A percentile compares a stretch with the other conserved stretches of the same genome.
phyloP scores from a whole-genome alignment of 2,329 filamentous ascomycete genomes.

The Talaromyces sp. region DNA sequence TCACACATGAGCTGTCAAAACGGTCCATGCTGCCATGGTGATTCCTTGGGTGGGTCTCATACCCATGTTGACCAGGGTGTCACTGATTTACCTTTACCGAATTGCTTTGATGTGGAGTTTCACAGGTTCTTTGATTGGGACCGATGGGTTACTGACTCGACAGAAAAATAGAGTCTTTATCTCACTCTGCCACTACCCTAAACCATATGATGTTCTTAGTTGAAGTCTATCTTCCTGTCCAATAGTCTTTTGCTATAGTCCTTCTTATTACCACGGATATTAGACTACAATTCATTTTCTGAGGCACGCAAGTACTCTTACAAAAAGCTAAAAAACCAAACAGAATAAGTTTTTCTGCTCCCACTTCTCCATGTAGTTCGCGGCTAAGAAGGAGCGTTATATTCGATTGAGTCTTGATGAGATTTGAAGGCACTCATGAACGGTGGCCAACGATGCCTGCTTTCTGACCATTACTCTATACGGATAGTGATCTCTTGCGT shows the following conservation, averaged over 20 bases:
- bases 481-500: neutral
- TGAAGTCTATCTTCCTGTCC: neutral
- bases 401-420: neutral
- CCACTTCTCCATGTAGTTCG: too few species aligned
- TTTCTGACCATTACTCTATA: neutral
- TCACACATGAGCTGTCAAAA: neutral
- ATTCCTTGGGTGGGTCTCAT: neutral
- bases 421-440: neutral
- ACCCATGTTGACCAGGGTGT: neutral
- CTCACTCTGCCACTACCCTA: neutral
- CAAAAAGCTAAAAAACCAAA: neutral
- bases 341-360: too few species aligned
- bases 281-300: neutral
- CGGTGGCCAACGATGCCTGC: neutral
- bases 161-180: neutral
- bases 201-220: neutral
- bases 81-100: neutral
- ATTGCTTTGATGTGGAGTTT: neutral
- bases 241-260: neutral
- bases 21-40: neutral
- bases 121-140: neutral
- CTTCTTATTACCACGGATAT: neutral
- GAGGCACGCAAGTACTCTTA: neutral
- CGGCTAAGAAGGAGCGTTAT: neutral
- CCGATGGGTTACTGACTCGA: neutral